Evolutionary conservation across 177 flowering plant genomes (phyloP), one percentile per base, ranked within the genome.

Genomic region (Tripterygium wilfordii): DNA sequence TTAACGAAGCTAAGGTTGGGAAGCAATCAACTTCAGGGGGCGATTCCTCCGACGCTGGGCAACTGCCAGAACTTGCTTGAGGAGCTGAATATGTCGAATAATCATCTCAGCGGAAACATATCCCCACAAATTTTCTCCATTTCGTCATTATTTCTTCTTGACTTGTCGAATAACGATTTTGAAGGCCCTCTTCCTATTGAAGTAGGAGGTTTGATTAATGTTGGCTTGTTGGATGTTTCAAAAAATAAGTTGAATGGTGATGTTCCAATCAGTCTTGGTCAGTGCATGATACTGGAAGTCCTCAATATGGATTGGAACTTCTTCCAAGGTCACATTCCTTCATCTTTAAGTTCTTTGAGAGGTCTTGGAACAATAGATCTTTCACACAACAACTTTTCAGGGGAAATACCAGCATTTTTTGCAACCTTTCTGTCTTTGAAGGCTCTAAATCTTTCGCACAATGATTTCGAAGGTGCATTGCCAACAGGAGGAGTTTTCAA

Each of bases 31-130:
- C 12, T 59, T 7, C 1, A 22, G 0, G 69, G 69, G 4, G 23
- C 7, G 15, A 54, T 65, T 4, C 69, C 69, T 15, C 7, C 30
- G 4, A 27, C 42, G 16, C 37, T 65, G 0, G 58, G 49, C 23
- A 35, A 54, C 6, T 51, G 53, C 23, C 18, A 12, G 3, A 2
- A 29, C 1, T n/a, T 65, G 22, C 16, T n/a, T n/a, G n/a, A 33
- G 20, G 3, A 1, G 1, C 15, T 65, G 5, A 8, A 21, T 26
- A 35, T 65, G 5, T 7, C 24, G 7, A 4, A 36, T 5, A 65
- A 65, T 22, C 13, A 19, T 8, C 42, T 60, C 10, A 45, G 5
- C 10, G 64, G 64, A 0, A 2, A 10, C 13, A 39, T 60, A 32
- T 57, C 64, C 16, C 16, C 23, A 3, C 30, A 62, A 22, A 4